Base-by-base conservation (phyloP, 345 rosid genomes). In the Camelina hispida region DNA sequence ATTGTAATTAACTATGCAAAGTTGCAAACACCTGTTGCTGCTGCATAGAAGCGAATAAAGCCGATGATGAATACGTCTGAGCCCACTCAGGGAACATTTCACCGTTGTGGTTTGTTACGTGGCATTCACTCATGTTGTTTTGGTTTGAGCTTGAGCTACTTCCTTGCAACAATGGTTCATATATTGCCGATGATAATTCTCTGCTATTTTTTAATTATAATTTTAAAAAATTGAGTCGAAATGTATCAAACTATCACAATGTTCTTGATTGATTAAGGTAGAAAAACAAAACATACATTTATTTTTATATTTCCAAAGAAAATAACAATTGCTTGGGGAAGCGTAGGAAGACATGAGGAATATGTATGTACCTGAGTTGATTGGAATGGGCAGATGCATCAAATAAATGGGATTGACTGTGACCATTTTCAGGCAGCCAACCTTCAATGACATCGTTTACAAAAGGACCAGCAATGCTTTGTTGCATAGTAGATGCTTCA, bases 341-440 rank as follows among this genome's bases (percentile, higher is more conserved):
- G 22, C 30, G 28, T 25, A 16, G 10, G 9, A 51, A 73, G 64
- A 14, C 8, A 6, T 10, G 7, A 43, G 16, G n/a, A 51, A 17
- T 22, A 50, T 48, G 40, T 34, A 28, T 28, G 30, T 28, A 76
- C 80, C 80, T 62, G 57, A 83, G 87, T 38, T 71, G 78, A 74
- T 81, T 83, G 2, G 84, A 43, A 71, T 85, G 67, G 25, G 84
- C 71, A 1, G 95, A 73, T 6, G 86, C 72, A 72, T 85, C 85
- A 52, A 85, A 89, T 0, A 89, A 43, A 2, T 85, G 87, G 53
- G 80, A 15, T 54, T 81, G 80, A 80, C 51, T 81, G 3, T 72
- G 83, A 25, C 66, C 83, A 62, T 15, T 80, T 34, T 84, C 87
- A 2, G 88, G 89, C 61, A 89, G 38, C 97, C 97, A 89, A 57